Conservation (phyloP, 139 green algal genomes). For the Gonium pectorale region DNA sequence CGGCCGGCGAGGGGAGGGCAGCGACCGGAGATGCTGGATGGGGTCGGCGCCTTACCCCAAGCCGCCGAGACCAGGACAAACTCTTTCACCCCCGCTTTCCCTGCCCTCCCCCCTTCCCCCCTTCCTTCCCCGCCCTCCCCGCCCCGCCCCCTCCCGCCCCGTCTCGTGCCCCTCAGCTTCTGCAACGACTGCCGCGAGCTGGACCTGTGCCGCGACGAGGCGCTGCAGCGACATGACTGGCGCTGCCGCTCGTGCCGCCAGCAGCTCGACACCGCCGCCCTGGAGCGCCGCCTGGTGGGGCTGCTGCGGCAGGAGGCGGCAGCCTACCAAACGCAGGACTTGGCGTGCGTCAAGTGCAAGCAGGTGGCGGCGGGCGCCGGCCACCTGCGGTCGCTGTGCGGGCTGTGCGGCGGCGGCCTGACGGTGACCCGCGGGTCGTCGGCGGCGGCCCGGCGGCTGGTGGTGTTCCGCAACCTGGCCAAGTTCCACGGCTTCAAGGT, state of each 20-base stretch:
- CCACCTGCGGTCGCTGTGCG: constrained; percentile 70
- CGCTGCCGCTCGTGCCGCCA: constrained; percentile 65
- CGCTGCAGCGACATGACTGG: constrained; percentile 52
- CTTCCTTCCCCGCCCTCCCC: neutral
- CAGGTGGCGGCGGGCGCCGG: constrained; percentile 47
- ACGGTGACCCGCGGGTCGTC: constrained; percentile 48
- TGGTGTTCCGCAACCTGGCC: constrained; percentile 75
- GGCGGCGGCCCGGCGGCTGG: constrained; percentile 55
- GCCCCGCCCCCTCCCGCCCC: neutral
- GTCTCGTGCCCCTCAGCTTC: constrained; percentile 48
- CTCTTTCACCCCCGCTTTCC: neutral
- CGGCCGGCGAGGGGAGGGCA: too few relatives aligned
- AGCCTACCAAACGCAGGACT: constrained; percentile 90
- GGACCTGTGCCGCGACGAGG: constrained; percentile 90
- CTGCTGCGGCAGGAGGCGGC: constrained; percentile 63
- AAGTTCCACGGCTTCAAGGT: constrained; percentile 71
- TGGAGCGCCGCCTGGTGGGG: constrained; percentile 78
- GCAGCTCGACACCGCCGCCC: constrained; percentile 70
- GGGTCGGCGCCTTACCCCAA: too few relatives aligned
- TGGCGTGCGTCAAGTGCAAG: constrained; percentile 84
- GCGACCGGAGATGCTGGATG: too few relatives aligned
- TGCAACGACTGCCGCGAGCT: constrained; percentile 94
- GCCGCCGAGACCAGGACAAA: too few relatives aligned
- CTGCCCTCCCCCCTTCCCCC: neutral
- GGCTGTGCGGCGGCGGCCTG: constrained; percentile 76